These are phyloP conservation scores for Alternaria alternata DNA, from an alignment of 2,329 filamentous ascomycete species.

Conservation along the genomic window DNA sequence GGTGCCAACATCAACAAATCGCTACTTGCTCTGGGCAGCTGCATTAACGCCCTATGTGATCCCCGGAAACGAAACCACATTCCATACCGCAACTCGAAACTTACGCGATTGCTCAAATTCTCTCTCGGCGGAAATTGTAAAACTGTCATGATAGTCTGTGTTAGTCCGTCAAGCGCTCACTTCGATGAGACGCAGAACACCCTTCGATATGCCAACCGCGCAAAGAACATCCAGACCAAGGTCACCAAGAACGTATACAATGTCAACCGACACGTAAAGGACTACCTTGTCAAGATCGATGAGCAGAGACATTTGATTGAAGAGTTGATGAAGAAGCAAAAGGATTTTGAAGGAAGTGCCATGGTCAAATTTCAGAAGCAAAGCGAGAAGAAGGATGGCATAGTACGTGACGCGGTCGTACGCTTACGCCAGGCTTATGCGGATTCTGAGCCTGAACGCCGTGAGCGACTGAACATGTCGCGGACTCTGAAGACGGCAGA, in stretches of 20 bases:
- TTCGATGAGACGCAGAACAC: conserved; percentile 99
- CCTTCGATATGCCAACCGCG: conserved; percentile 92
- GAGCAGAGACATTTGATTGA: conserved; percentile 98
- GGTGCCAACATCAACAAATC: conserved; percentile 99
- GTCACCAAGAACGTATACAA: conserved; percentile 99
- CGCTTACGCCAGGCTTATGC: conserved; percentile 86
- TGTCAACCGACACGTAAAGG: conserved; percentile 98
- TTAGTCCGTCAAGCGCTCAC: conserved; percentile 94
- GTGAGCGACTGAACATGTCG: conserved; percentile 80
- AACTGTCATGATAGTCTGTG: conserved; percentile 99
- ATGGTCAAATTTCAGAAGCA: conserved; percentile 93
- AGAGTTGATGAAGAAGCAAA: conserved; percentile 91
- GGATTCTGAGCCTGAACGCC: conserved; percentile 76
- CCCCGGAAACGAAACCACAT: conserved; percentile 90
- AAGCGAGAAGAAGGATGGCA: conserved; percentile 79
- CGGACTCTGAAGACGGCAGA: conserved; percentile 84
- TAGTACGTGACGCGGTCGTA: conserved; percentile 78
- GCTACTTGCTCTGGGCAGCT: conserved; percentile 89
- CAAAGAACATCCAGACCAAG: conserved; percentile 99
- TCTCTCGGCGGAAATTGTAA: conserved; percentile 97
- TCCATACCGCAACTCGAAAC: conserved; percentile 96
- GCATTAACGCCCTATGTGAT: conserved; percentile 98
- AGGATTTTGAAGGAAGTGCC: conserved; percentile 81
- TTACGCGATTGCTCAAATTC: conserved; percentile 94
- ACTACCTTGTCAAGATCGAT: conserved; percentile 98